Evolutionary conservation across 1,284 basidiomycete species (phyloP).

Genomic region (Ceratobasidium sp.): DNA sequence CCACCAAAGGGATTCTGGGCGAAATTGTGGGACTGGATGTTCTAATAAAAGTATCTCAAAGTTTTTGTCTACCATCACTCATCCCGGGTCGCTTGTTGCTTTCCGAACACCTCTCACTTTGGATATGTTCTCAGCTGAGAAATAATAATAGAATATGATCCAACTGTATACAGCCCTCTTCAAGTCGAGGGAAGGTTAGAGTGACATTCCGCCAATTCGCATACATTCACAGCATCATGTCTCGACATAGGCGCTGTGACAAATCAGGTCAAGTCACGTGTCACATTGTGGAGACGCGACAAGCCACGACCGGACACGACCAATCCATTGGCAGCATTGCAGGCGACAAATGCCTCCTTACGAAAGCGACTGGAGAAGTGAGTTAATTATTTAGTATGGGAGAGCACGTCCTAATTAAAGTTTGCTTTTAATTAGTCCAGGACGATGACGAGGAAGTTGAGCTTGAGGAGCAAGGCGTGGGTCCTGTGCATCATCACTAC

Average conservation of each 20-base stretch:
- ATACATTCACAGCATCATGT: too few relatives aligned
- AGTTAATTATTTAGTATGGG: not conserved
- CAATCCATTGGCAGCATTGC: not conserved
- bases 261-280: not conserved
- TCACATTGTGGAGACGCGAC: not conserved
- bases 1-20: constrained; percentile 45
- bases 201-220: too few relatives aligned
- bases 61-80: too few relatives aligned
- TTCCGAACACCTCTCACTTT: too few relatives aligned
- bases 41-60: too few relatives aligned
- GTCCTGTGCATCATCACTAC: constrained; percentile 48
- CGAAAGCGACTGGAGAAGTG: constrained; percentile 35
- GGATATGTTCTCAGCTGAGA: too few relatives aligned
- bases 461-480: constrained; percentile 72
- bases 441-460: constrained; percentile 84
- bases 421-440: constrained; percentile 14
- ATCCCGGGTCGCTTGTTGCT: too few relatives aligned
- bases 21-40: constrained; percentile 44
- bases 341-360: constrained; percentile 14
- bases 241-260: too few relatives aligned
- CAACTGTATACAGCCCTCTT: too few relatives aligned
- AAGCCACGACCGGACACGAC: not conserved
- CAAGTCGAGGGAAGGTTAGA: too few relatives aligned
- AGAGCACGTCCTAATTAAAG: too few relatives aligned
- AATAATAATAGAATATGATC: too few relatives aligned